phyloP scores from a whole-genome alignment of 1,284 basidiomycete species.

The Pyrrhoderma lamaoense region DNA sequence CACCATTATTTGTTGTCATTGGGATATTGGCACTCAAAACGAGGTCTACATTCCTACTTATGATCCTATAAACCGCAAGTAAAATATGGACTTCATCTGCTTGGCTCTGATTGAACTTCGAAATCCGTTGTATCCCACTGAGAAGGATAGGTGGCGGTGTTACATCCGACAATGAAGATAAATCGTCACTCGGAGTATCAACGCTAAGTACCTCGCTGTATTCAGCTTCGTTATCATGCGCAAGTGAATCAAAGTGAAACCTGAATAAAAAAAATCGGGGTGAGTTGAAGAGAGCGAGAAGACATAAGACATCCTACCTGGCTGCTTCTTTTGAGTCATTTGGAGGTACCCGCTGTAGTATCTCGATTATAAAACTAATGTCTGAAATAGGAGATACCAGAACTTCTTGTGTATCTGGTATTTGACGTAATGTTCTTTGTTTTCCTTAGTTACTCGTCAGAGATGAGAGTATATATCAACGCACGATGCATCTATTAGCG shows the following conservation, averaged over 20 bases:
- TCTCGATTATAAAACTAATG: conserved; percentile 81
- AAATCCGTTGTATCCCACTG: conserved; percentile 61
- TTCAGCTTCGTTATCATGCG: conserved; percentile 83
- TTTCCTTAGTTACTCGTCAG: neutral
- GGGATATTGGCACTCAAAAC: conserved; percentile 81
- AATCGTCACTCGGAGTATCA: conserved; percentile 21
- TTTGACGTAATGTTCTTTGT: conserved; percentile 76
- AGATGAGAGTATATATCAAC: conserved; percentile 27
- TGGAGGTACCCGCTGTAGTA: conserved; percentile 68
- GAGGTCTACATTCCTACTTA: conserved; percentile 64
- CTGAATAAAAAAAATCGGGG: conserved; percentile 35
- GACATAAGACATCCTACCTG: conserved; percentile 41
- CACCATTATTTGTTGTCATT: conserved; percentile 37
- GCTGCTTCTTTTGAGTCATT: conserved; percentile 54
- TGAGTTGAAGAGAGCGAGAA: conserved; percentile 18
- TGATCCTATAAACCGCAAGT: conserved; percentile 75
- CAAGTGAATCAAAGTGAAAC: conserved; percentile 88
- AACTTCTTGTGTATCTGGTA: conserved; percentile 97
- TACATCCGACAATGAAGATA: conserved; percentile 25
- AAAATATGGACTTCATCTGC: conserved; percentile 69
- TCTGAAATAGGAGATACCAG: conserved; percentile 68
- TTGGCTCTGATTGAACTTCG: conserved; percentile 64
- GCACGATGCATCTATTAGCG: conserved; percentile 83
- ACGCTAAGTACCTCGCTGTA: conserved; percentile 42
- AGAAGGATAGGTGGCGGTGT: conserved; percentile 60